Conservation (phyloP, 176 grass and related monocot species). For the Carex pumila region DNA sequence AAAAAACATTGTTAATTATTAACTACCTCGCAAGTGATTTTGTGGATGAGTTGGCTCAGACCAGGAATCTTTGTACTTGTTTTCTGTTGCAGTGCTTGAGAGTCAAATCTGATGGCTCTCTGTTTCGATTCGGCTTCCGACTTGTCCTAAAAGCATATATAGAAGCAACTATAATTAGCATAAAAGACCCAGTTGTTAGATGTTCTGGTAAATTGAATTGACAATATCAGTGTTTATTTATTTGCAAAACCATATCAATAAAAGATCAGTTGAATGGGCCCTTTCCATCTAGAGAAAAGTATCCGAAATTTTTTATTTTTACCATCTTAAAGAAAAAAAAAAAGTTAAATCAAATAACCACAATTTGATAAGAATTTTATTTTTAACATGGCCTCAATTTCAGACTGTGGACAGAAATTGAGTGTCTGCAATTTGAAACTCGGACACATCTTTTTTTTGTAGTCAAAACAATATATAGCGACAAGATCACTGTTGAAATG, state of each 20-base stretch:
- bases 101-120: not conserved
- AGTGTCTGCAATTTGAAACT: too few relatives aligned
- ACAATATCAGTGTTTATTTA: not conserved
- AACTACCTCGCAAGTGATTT: slow-evolving; percentile 9
- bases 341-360: not conserved
- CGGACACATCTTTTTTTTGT: too few relatives aligned
- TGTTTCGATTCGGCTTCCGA: not conserved
- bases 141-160: not conserved
- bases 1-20: not conserved
- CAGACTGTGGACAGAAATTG: too few relatives aligned
- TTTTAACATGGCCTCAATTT: too few relatives aligned
- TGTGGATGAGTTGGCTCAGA: slow-evolving; percentile 9
- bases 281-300: not conserved
- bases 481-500: too few relatives aligned
- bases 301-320: too few relatives aligned
- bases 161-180: not conserved
- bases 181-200: not conserved
- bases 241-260: not conserved
- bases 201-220: not conserved
- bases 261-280: not conserved
- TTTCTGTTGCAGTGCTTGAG: not conserved
- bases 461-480: too few relatives aligned
- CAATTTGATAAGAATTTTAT: not conserved
- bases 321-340: too few relatives aligned
- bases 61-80: not conserved